Evolutionary conservation across 805 yeast genomes (phyloP).

Genomic region (Metschnikowia amazonensis): DNA sequence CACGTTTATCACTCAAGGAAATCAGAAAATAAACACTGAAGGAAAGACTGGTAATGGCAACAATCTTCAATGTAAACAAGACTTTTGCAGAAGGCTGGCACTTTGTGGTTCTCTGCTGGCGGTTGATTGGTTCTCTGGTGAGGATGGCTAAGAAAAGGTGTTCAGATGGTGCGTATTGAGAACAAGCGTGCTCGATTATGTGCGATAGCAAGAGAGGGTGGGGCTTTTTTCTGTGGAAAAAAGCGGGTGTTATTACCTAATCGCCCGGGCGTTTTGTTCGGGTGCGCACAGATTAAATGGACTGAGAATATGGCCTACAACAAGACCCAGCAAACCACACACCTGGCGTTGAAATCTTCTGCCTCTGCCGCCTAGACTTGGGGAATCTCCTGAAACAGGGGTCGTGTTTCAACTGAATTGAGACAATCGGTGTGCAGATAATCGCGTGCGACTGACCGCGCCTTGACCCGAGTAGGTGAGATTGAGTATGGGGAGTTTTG

Average conservation of each 20-base stretch:
- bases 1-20: neutral
- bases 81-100: neutral
- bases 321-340: no score
- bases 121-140: neutral
- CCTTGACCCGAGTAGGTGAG: neutral
- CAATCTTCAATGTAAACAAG: neutral
- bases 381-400: neutral
- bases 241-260: slow-evolving; percentile 6
- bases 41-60: neutral
- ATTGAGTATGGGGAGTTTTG: no score
- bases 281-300: slow-evolving; percentile 4
- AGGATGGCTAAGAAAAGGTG: neutral
- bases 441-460: neutral
- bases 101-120: neutral
- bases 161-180: neutral
- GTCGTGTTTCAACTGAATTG: neutral
- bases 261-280: slow-evolving; percentile 3
- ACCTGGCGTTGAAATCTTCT: no score
- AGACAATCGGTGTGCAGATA: neutral
- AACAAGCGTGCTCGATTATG: slow-evolving; percentile 2
- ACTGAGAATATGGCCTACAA: neutral
- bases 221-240: slow-evolving; percentile 7
- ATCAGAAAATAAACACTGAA: neutral
- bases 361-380: neutral
- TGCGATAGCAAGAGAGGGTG: slow-evolving; percentile 8